phyloP scores from a whole-genome alignment of 1,284 basidiomycete genomes.

The Ganoderma resinaceum region DNA sequence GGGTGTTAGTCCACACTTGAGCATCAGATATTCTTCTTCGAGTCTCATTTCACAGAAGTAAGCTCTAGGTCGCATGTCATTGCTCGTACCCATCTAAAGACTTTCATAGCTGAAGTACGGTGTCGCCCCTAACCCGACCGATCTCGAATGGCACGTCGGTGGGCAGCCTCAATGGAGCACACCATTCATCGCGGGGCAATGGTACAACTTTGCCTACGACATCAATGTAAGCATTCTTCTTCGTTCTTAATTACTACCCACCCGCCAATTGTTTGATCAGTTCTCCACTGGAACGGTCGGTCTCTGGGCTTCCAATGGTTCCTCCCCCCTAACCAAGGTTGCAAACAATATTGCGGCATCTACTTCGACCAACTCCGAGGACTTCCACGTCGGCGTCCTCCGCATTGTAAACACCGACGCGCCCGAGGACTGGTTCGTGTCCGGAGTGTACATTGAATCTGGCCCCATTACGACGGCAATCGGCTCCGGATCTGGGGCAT shows the following conservation, averaged over 20 bases:
- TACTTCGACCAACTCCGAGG: constrained; percentile 66
- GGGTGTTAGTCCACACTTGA: constrained; percentile 52
- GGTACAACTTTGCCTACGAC: constrained; percentile 73
- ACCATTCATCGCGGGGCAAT: constrained; percentile 58
- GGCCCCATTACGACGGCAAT: constrained; percentile 61
- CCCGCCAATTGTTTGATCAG: constrained; percentile 35
- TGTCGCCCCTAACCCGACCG: constrained; percentile 54
- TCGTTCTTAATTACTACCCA: background rate
- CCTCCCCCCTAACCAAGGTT: constrained; percentile 56
- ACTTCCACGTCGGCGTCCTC: constrained; percentile 71
- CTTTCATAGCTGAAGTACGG: constrained; percentile 60
- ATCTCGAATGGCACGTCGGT: constrained; percentile 60
- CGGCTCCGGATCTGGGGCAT: constrained; percentile 45
- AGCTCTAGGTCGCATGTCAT: constrained; percentile 4
- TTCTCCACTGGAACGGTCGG: constrained; percentile 62
- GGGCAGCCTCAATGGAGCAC: constrained; percentile 58
- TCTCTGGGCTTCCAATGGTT: constrained; percentile 64
- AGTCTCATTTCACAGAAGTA: constrained; percentile 71
- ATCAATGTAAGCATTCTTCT: constrained; percentile 52
- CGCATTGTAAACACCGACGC: constrained; percentile 55
- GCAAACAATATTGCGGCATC: constrained; percentile 55
- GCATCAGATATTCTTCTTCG: constrained; percentile 69
- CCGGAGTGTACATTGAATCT: constrained; percentile 64
- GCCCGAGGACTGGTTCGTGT: constrained; percentile 66
- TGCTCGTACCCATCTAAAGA: background rate